A percentile compares a stretch with the other conserved stretches of the same genome.
phyloP scores from a whole-genome alignment of 1,139 yeast species.

The Yamadazyma triangularis region DNA sequence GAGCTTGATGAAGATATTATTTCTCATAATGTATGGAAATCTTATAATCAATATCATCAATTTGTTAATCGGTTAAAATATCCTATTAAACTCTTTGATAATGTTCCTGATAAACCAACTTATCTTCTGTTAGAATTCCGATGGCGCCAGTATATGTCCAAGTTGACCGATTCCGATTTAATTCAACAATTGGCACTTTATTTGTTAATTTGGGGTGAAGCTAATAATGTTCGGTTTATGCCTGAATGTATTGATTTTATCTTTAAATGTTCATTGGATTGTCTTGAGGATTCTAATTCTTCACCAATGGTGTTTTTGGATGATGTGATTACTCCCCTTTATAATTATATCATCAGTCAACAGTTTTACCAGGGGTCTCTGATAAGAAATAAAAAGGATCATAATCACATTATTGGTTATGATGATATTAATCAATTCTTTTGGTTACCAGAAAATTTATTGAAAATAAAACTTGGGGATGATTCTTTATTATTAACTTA shows the following conservation, averaged over 20 bases:
- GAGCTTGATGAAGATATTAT: conserved; percentile 16
- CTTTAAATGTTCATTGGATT: conserved; percentile 28
- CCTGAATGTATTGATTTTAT: conserved; percentile 42
- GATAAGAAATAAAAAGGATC: conserved; percentile 58
- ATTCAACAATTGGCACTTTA: conserved; percentile 30
- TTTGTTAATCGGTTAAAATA: conserved; percentile 4
- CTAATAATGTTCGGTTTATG: conserved; percentile 38
- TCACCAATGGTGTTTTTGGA: conserved; percentile 24
- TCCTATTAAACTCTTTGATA: conserved; percentile 4
- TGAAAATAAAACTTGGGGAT: conserved; percentile 39
- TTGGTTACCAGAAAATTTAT: conserved; percentile 70
- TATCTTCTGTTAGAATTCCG: conserved; percentile 10
- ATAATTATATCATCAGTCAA: conserved; percentile 38
- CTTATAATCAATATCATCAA: conserved; percentile 7
- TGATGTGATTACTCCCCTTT: conserved; percentile 42
- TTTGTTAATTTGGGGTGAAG: conserved; percentile 41
- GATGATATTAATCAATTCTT: conserved; percentile 84
- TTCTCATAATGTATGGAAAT: conserved; percentile 11
- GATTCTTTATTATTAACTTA: conserved; percentile 42
- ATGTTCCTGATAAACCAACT: conserved; percentile 8
- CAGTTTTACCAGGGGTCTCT: conserved; percentile 36
- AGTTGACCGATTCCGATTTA: conserved; percentile 16
- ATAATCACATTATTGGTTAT: conserved; percentile 68
- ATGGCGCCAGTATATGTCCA: conserved; percentile 22
- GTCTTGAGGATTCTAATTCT: conserved; percentile 1